Evolutionary conservation across 192 early-diverging fungal species (phyloP).

Genomic region (Globomyces pollinis-pini): DNA sequence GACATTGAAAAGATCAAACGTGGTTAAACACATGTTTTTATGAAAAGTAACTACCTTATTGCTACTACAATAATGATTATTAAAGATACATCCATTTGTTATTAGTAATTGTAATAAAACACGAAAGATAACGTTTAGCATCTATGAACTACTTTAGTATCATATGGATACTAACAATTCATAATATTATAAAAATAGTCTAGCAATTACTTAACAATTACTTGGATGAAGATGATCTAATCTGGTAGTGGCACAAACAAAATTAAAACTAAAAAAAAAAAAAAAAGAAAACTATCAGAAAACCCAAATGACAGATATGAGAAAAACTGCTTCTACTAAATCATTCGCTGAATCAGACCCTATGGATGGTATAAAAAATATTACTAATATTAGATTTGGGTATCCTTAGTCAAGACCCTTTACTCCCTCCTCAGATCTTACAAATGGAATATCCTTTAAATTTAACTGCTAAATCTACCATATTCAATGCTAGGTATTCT

Average conservation of each 20-base stretch:
- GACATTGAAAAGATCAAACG: no score
- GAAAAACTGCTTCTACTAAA: conserved; percentile 6
- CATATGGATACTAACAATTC: neutral
- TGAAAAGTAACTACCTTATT: neutral
- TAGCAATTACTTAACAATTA: neutral
- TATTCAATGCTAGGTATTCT: conserved; percentile 10
- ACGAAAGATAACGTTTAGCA: no score
- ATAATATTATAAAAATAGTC: neutral
- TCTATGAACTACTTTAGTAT: neutral
- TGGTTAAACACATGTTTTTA: neutral
- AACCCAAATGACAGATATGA: neutral
- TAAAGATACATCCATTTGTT: neutral
- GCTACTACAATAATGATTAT: neutral
- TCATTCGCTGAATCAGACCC: conserved; percentile 10
- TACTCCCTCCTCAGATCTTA: conserved; percentile 84
- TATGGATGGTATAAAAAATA: conserved; percentile 52
- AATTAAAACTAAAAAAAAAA: neutral
- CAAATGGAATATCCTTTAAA: conserved; percentile 71
- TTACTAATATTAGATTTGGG: conserved; percentile 21
- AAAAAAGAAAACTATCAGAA: neutral
- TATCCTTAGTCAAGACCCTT: conserved; percentile 80
- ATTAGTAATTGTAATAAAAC: no score
- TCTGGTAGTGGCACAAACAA: neutral
- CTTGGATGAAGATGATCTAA: neutral
- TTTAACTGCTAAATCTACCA: conserved; percentile 4